phyloP scores from a whole-genome alignment of 106 monocot species.

The Amphibolis antarctica region DNA sequence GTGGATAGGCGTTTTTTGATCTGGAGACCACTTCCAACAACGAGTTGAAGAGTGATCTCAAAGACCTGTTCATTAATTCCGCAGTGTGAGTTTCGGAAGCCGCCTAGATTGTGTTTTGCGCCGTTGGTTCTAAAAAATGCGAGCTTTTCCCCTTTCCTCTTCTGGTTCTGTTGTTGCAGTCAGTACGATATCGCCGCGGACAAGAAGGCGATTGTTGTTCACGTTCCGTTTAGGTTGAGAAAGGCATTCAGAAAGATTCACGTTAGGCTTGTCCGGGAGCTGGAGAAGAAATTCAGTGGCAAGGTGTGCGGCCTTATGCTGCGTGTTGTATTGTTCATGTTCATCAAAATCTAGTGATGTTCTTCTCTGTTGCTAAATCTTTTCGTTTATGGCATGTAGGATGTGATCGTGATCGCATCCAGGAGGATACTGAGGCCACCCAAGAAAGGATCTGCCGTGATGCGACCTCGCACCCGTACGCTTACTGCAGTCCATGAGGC shows the following conservation, averaged over 20 bases:
- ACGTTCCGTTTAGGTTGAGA: conserved; percentile 64
- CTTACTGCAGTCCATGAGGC: conserved; percentile 85
- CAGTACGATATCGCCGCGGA: conserved; percentile 54
- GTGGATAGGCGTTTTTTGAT: conserved; percentile 57
- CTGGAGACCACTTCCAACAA: conserved; percentile 67
- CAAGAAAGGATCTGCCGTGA: conserved; percentile 79
- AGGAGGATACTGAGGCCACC: conserved; percentile 80
- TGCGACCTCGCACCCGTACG: conserved; percentile 67
- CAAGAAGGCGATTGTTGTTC: conserved; percentile 63
- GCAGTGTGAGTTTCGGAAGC: conserved; percentile 39
- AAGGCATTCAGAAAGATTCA: conserved; percentile 74
- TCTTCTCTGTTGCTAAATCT: neutral
- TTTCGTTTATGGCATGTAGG: conserved; percentile 24
- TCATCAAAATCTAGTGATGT: neutral
- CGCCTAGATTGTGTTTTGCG: neutral
- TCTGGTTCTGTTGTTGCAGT: conserved; percentile 18
- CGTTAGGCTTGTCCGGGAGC: conserved; percentile 69
- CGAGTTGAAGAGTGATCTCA: conserved; percentile 85
- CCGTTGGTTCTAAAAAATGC: neutral
- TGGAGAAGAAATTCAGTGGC: conserved; percentile 93
- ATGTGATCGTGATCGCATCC: conserved; percentile 59
- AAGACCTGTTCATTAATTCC: conserved; percentile 75
- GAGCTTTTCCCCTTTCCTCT: neutral
- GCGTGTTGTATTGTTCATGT: neutral
- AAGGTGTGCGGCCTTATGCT: conserved; percentile 27